Percentiles rank a stretch among this genome's conserved stretches.
Evolutionary conservation across 352 stramenopile species (phyloP).

Genomic region (Globisporangium uncinulatum): DNA sequence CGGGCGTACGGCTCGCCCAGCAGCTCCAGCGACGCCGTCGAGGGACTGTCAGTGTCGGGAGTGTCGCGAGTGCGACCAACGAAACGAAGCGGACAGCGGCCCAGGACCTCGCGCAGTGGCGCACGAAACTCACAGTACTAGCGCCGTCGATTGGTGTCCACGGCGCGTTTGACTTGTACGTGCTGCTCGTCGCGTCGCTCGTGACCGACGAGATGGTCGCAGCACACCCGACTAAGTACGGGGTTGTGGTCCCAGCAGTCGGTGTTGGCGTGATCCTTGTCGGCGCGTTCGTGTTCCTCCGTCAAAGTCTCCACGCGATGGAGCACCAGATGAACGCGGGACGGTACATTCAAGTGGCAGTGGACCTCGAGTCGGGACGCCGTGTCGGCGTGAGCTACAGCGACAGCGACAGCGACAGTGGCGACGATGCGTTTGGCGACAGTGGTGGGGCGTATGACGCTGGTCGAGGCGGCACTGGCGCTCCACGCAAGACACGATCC

Average conservation of each 20-base stretch:
- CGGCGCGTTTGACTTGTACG: slow-evolving; percentile 52
- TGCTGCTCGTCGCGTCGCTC: slow-evolving; percentile 42
- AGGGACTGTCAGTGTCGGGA: neutral
- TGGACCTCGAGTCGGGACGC: slow-evolving; percentile 35
- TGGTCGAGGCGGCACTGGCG: neutral
- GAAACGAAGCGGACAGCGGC: slow-evolving; percentile 10
- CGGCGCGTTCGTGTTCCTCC: slow-evolving; percentile 26
- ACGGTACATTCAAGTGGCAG: slow-evolving; percentile 39
- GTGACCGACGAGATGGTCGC: slow-evolving; percentile 28
- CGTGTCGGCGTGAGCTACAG: slow-evolving; percentile 23
- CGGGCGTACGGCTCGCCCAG: slow-evolving; percentile 51
- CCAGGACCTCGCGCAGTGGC: slow-evolving; percentile 22
- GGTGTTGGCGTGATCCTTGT: neutral
- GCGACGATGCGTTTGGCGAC: slow-evolving; percentile 7
- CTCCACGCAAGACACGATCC: slow-evolving; percentile 22
- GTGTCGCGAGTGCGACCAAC: neutral
- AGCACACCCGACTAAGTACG: slow-evolving; percentile 28
- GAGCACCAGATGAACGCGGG: slow-evolving; percentile 42
- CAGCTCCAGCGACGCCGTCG: slow-evolving; percentile 22
- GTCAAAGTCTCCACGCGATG: slow-evolving; percentile 27
- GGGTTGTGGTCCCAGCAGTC: slow-evolving; percentile 24
- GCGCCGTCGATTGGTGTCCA: slow-evolving; percentile 46
- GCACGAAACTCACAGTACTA: slow-evolving; percentile 31
- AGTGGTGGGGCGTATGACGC: neutral
- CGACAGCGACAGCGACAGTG: slow-evolving; percentile 30